Conservation (phyloP, 208 protist species). For the Blechomonas ayalai region DNA sequence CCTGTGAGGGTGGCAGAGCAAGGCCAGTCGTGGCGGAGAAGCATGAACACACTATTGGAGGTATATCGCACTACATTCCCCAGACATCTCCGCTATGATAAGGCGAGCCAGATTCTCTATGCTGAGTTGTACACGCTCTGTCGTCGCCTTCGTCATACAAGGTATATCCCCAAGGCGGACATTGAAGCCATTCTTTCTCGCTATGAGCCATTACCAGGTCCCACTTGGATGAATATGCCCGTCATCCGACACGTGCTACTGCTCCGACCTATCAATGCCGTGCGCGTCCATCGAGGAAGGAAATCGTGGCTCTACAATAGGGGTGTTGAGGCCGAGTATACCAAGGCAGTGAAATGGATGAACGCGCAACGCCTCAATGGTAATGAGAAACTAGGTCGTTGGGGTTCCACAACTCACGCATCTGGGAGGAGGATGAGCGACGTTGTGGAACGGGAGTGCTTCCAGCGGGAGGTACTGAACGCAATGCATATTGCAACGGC, state of each 20-base stretch:
- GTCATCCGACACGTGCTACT: conserved; percentile 70
- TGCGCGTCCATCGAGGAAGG: conserved; percentile 30
- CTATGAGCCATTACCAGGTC: conserved; percentile 45
- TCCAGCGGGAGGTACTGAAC: conserved; percentile 66
- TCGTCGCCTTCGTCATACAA: conserved; percentile 56
- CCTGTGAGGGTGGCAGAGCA: too few species aligned
- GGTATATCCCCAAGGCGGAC: conserved; percentile 63
- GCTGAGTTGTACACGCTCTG: conserved; percentile 58
- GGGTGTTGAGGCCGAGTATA: conserved; percentile 64
- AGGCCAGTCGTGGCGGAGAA: too few species aligned
- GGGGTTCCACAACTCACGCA: background rate
- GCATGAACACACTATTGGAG: conserved; percentile 61
- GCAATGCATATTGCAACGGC: conserved; percentile 71
- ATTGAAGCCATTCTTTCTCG: conserved; percentile 50
- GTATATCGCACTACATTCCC: conserved; percentile 70
- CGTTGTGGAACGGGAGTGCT: conserved; percentile 65
- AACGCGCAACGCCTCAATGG: conserved; percentile 11
- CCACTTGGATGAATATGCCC: conserved; percentile 69
- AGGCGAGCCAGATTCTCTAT: conserved; percentile 72
- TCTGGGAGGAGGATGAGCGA: conserved; percentile 4
- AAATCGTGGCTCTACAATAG: conserved; percentile 73
- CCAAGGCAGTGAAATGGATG: conserved; percentile 49
- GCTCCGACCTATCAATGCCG: conserved; percentile 53
- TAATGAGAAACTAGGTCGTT: background rate
- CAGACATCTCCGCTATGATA: conserved; percentile 74